These are phyloP conservation scores for Trichosanthes cucumerina DNA, from an alignment of 306 rosid species.

Conservation along the genomic window DNA sequence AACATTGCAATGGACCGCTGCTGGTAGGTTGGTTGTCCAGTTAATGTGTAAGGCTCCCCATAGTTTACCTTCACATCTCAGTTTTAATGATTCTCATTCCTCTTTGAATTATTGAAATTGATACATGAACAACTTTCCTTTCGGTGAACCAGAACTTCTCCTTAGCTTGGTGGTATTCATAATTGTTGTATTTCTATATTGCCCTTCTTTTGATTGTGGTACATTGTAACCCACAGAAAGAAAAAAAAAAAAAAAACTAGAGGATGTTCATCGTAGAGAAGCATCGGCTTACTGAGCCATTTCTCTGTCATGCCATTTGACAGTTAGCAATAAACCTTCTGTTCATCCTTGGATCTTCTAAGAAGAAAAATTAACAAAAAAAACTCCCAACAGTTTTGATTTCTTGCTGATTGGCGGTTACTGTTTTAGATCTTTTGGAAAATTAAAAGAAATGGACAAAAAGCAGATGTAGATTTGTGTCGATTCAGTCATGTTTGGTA, in stretches of 20 bases:
- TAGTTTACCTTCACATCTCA: neutral
- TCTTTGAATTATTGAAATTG: neutral
- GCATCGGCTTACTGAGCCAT: neutral
- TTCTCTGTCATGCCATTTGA: neutral
- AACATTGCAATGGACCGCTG: constrained; percentile 17
- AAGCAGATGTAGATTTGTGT: neutral
- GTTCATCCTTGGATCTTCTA: neutral
- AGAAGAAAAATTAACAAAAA: no score
- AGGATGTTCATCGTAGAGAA: neutral
- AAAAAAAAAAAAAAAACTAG: neutral
- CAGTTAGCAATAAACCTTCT: neutral
- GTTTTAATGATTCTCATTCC: neutral
- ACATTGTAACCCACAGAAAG: neutral
- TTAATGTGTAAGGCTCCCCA: constrained; percentile 17
- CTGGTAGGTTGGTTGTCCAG: constrained; percentile 5
- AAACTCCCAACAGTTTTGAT: neutral
- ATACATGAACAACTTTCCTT: neutral
- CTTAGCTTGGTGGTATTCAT: neutral
- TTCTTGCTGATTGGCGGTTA: neutral
- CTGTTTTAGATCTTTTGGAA: neutral
- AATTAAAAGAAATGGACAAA: neutral
- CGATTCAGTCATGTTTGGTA: neutral
- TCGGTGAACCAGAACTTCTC: neutral
- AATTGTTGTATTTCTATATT: neutral
- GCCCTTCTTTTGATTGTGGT: neutral